phyloP scores from a whole-genome alignment of 164 flowering plant species.

The Saururus chinensis region DNA sequence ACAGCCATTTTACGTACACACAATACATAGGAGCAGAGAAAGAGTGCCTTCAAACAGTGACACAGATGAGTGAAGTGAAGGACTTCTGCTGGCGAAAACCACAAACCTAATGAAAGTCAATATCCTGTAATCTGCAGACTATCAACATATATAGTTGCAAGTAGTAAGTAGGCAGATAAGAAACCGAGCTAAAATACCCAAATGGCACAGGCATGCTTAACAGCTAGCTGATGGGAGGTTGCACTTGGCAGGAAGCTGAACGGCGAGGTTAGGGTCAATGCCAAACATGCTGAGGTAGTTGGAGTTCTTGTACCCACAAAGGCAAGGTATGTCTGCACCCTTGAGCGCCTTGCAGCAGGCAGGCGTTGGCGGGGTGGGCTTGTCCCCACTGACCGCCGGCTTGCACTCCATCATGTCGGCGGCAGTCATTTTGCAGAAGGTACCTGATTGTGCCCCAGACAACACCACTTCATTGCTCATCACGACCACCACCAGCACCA shows the following conservation, averaged over 20 bases:
- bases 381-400: slow-evolving; percentile 22
- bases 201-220: background rate
- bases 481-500: slow-evolving; percentile 6
- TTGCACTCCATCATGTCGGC: slow-evolving; percentile 25
- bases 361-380: slow-evolving; percentile 18
- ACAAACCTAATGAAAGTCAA: too few species aligned
- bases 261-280: slow-evolving; percentile 29
- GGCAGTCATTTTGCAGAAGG: slow-evolving; percentile 21
- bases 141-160: too few species aligned
- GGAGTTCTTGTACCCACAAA: slow-evolving; percentile 30
- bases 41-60: too few species aligned
- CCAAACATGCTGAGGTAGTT: slow-evolving; percentile 18
- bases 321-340: slow-evolving; percentile 25
- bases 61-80: too few species aligned
- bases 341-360: slow-evolving; percentile 32
- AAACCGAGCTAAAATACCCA: too few species aligned
- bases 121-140: too few species aligned
- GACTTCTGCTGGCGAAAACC: too few species aligned
- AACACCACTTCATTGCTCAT: background rate
- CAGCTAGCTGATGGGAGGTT: slow-evolving; percentile 17
- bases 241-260: slow-evolving; percentile 36
- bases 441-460: background rate
- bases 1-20: too few species aligned
- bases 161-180: too few species aligned
- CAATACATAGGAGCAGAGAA: too few species aligned